Conservation (phyloP, 352 stramenopile species). For the Achlya hypogyna region DNA sequence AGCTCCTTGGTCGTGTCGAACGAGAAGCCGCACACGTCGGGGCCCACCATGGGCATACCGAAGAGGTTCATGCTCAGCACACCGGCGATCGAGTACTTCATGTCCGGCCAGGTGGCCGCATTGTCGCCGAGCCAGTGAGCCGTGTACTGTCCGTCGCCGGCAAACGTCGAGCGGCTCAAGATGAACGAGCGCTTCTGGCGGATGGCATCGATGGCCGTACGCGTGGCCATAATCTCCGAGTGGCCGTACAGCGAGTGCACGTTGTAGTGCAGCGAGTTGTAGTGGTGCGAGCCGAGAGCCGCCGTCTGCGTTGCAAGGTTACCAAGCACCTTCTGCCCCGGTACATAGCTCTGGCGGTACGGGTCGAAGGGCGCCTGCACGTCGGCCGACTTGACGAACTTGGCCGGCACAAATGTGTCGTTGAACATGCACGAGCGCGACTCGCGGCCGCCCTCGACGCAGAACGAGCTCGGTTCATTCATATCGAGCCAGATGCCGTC, state of each 20-base stretch:
- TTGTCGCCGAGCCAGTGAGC: slow-evolving; percentile 80
- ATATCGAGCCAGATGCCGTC: slow-evolving; percentile 85
- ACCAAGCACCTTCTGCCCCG: slow-evolving; percentile 1
- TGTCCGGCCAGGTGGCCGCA: slow-evolving; percentile 63
- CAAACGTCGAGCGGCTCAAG: slow-evolving; percentile 63
- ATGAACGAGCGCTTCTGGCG: slow-evolving; percentile 54
- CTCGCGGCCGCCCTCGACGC: slow-evolving; percentile 35
- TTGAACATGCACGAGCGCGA: slow-evolving; percentile 27
- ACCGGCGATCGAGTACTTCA: slow-evolving; percentile 52
- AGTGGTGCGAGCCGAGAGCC: slow-evolving; percentile 4
- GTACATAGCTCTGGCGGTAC: slow-evolving; percentile 59
- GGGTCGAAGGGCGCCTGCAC: slow-evolving; percentile 72
- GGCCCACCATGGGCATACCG: slow-evolving; percentile 71
- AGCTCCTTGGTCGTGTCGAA: slow-evolving; percentile 51
- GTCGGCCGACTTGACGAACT: slow-evolving; percentile 57
- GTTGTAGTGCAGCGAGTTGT: slow-evolving; percentile 46
- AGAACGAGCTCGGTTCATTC: slow-evolving; percentile 82
- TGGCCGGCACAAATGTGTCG: slow-evolving; percentile 4
- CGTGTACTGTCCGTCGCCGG: slow-evolving; percentile 41
- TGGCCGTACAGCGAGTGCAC: slow-evolving; percentile 75
- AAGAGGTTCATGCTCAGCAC: slow-evolving; percentile 71
- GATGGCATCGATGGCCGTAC: slow-evolving; percentile 38
- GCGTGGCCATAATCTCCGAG: slow-evolving; percentile 61
- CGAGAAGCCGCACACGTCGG: slow-evolving; percentile 68
- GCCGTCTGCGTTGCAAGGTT: slow-evolving; percentile 10